These are phyloP conservation scores for Meripilus lineatus DNA, from an alignment of 1,284 basidiomycete genomes.

Conservation along the genomic window DNA sequence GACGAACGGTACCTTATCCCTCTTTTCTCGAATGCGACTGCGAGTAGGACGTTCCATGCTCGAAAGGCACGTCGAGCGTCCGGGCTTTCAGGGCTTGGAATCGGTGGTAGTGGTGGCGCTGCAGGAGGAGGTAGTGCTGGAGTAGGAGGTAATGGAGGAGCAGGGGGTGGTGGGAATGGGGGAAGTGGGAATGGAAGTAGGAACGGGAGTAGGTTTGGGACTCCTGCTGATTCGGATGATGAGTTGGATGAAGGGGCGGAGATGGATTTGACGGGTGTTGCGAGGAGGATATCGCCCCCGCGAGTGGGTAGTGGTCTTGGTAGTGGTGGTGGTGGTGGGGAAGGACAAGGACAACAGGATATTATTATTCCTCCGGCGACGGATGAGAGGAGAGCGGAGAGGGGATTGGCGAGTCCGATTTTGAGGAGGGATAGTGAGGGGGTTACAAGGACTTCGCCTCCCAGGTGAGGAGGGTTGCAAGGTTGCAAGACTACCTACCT, in stretches of 20 bases:
- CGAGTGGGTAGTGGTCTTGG: conserved; percentile 7
- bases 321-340: conserved; percentile 4
- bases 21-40: conserved; percentile 92
- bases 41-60: conserved; percentile 83
- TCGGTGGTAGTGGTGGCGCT: conserved; percentile 19
- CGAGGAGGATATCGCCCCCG: conserved; percentile 11
- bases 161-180: neutral
- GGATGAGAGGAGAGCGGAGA: conserved; percentile 52
- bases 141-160: too few species aligned
- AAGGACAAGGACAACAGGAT: conserved; percentile 14
- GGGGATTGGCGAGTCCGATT: conserved; percentile 51
- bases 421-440: conserved; percentile 41
- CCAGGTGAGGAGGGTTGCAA: too few species aligned
- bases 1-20: conserved; percentile 95
- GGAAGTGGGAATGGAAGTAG: conserved; percentile 7
- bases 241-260: conserved; percentile 32
- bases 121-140: too few species aligned
- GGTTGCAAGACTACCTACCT: too few species aligned
- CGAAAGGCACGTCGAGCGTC: conserved; percentile 54
- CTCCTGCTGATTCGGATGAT: conserved; percentile 53
- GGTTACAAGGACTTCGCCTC: too few species aligned
- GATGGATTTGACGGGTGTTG: conserved; percentile 29
- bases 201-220: conserved; percentile 32
- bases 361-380: conserved; percentile 26
- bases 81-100: conserved; percentile 20